Evolutionary conservation across 495 filamentous ascomycete species (phyloP).

Genomic region (Aspergillus hancockii): DNA sequence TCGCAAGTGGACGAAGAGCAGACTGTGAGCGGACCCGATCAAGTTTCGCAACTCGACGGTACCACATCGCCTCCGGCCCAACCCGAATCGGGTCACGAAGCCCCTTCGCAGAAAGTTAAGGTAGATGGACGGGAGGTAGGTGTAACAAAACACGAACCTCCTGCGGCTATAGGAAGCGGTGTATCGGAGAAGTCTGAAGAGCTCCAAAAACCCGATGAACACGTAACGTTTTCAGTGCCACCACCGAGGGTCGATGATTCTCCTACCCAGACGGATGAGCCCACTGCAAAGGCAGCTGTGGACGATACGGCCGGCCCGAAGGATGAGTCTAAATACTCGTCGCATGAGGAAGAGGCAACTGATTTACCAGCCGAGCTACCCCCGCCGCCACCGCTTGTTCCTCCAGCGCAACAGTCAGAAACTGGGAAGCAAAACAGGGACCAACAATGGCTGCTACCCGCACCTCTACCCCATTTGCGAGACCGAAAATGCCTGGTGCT

Average conservation of each 20-base stretch:
- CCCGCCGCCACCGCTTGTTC: slow-evolving; percentile 61
- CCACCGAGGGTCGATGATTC: slow-evolving; percentile 14
- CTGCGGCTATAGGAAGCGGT: neutral
- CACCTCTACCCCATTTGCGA: slow-evolving; percentile 71
- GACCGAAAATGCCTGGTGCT: slow-evolving; percentile 93
- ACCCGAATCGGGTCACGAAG: slow-evolving; percentile 16
- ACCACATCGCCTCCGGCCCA: slow-evolving; percentile 17
- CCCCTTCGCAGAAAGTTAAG: slow-evolving; percentile 12
- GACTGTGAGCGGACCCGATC: slow-evolving; percentile 14
- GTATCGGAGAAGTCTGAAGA: slow-evolving; percentile 17
- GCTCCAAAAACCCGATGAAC: slow-evolving; percentile 10
- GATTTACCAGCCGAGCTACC: slow-evolving; percentile 48
- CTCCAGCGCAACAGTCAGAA: slow-evolving; percentile 36
- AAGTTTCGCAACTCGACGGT: slow-evolving; percentile 30
- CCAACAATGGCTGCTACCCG: slow-evolving; percentile 77
- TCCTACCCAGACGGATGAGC: slow-evolving; percentile 6
- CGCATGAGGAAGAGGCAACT: slow-evolving; percentile 34
- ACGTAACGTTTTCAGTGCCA: slow-evolving; percentile 3
- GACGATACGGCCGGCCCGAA: slow-evolving; percentile 16
- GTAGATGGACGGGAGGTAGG: slow-evolving; percentile 9
- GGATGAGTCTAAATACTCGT: slow-evolving; percentile 20
- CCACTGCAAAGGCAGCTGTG: slow-evolving; percentile 15
- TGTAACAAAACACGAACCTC: slow-evolving; percentile 2
- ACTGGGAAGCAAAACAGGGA: slow-evolving; percentile 42
- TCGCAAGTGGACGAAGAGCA: slow-evolving; percentile 38